Evolutionary conservation across 257 asterid genomes (phyloP).

Genomic region (Fraxinus pennsylvanica): DNA sequence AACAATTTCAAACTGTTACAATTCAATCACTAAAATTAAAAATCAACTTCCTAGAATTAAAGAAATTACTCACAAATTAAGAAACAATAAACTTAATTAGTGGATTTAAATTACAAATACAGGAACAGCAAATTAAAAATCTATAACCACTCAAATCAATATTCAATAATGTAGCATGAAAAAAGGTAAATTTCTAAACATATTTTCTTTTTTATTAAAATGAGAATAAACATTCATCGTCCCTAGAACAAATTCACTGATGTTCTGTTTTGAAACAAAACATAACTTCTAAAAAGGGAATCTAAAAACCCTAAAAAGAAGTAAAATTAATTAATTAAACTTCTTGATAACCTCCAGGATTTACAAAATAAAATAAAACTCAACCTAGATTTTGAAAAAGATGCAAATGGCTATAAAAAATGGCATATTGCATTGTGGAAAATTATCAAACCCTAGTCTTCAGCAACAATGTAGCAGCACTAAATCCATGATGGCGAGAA

Average conservation of each 20-base stretch:
- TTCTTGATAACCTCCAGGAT: conserved; percentile 30
- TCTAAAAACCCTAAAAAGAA: not conserved
- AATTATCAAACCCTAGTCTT: not conserved
- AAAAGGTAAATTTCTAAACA: no score
- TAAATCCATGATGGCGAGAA: no score
- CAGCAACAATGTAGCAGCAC: no score
- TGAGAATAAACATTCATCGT: not conserved
- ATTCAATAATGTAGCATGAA: no score
- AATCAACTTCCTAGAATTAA: not conserved
- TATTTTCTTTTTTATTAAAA: no score
- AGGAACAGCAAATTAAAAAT: no score
- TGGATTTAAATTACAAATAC: no score
- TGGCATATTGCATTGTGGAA: not conserved
- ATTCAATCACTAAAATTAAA: no score
- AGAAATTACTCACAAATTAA: not conserved
- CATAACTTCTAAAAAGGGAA: not conserved
- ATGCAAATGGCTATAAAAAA: not conserved
- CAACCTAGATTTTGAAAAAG: conserved; percentile 1
- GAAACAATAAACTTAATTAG: not conserved
- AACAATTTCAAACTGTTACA: no score
- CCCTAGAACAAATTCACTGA: no score
- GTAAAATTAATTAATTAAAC: not conserved
- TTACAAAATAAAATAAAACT: not conserved
- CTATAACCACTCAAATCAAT: no score
- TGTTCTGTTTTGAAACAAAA: no score